Base-by-base conservation (phyloP, 257 asterid species). In the Coffea canephora region DNA sequence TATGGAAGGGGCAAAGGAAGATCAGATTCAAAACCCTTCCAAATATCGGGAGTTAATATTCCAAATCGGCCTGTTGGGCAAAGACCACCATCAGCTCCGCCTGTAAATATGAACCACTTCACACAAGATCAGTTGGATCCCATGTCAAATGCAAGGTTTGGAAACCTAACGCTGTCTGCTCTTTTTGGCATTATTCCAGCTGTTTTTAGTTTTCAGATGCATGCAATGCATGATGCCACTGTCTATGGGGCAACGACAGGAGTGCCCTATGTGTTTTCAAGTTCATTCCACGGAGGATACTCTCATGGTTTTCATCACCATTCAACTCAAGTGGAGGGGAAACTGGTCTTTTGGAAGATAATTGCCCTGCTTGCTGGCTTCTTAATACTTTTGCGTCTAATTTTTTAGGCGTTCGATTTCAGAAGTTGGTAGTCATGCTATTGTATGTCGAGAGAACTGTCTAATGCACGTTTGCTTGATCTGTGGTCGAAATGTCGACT, bases 1-100 rank as follows among this genome's bases (percentile, higher is more conserved):
- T 95, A 91, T 27, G 99, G 99, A 6, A 84, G 98, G 81, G 99
- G 99, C 27, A 93, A 91, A 83, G 62, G 91, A 23, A 85, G 82
- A 82, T 79, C 84, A 12, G 95, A 90, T 79, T 89, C 90, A 1
- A 90, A 91, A 83, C 80, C 90, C 7, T 84, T 82, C 76, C 82
- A 83, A 8, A 67, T 84, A 10, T 88, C 90, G 0, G 91, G 89
- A 14, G 41, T 89, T 34, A 62, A 83, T 12, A 82, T 93, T 39
- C 99, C 99, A 27, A 84, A 87, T 69, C 93, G 94, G 45, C 98
- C 95, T 19, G 62, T 73, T 70, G 97, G 93, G 31, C 96, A 87
- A 85, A 88, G 98, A 77, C 92, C 95, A 6, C 91, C 83, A 75
- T 86, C 94, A 3, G 91, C 90, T 64, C 94, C 93, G 59, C 91